Base-by-base conservation (phyloP, 176 grass and related monocot species). In the Carex parvula region DNA sequence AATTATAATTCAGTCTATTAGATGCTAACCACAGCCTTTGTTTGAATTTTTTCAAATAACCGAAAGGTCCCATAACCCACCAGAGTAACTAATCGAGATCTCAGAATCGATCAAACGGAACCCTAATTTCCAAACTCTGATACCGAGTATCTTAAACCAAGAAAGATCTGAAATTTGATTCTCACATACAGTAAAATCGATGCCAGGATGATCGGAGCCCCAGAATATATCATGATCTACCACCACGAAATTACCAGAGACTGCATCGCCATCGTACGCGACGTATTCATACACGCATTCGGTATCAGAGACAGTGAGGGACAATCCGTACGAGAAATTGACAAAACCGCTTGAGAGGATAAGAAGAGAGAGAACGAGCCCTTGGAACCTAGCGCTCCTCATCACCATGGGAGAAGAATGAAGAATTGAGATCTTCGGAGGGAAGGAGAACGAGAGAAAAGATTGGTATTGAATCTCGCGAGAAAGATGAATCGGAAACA, bases 231-330 rank as follows among this genome's bases (percentile, higher is more conserved):
- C 96, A 77, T 99, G 96, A 84, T 99, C 96, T 24, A 99, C 89
- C 65, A 99, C 96, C 73, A 99, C 96, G 91, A 99, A 99, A 86
- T 99, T 99, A 10, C 96, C 96, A 7, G 96, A 89, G 74, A 99
- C 90, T 37, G 91, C 85, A 64, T 99, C 96, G 17, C 93, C 96
- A 70, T 99, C 96, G 85, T 99, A 99, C 54, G 91, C 91, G 29
- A 99, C 92, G 88, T 91, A 99, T 88, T 99, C 96, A 82, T 99
- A 94, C 69, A 99, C 85, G 88, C 96, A 99, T 87, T 99, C 96
- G 53, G 88, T 88, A 21, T 99, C 93, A 13, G 90, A 93, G 26
- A 99, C 93, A 42, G 96, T 99, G 32, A 99, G 84, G 39, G 96
- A 99, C 2, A 99, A 87, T 39, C 89, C 93, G 33, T 85, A 80